Conservation (phyloP, 1,284 basidiomycete species). For the Ustilago xerochloae region DNA sequence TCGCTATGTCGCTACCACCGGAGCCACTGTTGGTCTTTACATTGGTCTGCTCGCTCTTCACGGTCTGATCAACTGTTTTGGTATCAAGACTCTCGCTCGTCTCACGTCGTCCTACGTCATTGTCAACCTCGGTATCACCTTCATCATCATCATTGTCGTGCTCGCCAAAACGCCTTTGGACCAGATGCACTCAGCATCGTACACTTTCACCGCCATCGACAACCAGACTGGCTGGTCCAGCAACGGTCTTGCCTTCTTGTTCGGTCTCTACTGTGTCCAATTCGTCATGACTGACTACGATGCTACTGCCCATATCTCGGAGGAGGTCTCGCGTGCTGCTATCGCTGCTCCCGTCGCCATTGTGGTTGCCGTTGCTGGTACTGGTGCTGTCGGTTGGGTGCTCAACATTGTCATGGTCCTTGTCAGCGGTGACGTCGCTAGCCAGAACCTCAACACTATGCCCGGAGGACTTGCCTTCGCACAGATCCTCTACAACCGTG, state of each 20-base stretch:
- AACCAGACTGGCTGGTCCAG: slow-evolving; percentile 84
- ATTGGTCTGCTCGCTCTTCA: slow-evolving; percentile 64
- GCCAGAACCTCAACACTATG: slow-evolving; percentile 44
- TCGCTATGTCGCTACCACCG: slow-evolving; percentile 53
- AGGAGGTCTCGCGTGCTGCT: slow-evolving; percentile 88
- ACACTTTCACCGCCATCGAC: slow-evolving; percentile 76
- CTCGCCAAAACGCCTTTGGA: slow-evolving; percentile 76
- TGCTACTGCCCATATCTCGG: slow-evolving; percentile 83
- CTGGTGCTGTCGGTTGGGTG: slow-evolving; percentile 63
- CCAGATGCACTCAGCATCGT: slow-evolving; percentile 79
- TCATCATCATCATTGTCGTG: slow-evolving; percentile 81
- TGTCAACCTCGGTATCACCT: slow-evolving; percentile 77
- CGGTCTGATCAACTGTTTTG: slow-evolving; percentile 77
- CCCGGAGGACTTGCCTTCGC: slow-evolving; percentile 66
- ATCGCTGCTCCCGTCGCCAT: slow-evolving; percentile 82
- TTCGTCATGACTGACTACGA: slow-evolving; percentile 72
- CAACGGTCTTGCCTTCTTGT: slow-evolving; percentile 83
- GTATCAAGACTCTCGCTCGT: slow-evolving; percentile 81
- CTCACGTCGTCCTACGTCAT: slow-evolving; percentile 86
- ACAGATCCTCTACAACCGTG: slow-evolving; percentile 60
- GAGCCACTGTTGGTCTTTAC: slow-evolving; percentile 62
- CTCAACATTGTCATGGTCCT: slow-evolving; percentile 76
- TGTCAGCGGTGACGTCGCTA: slow-evolving; percentile 73
- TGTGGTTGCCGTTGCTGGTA: slow-evolving; percentile 79
- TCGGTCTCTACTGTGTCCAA: slow-evolving; percentile 88